Evolutionary conservation across 2,329 filamentous ascomycete species (phyloP), one percentile per base, ranked within the genome.

Genomic region (Neoarthrinium moseri): DNA sequence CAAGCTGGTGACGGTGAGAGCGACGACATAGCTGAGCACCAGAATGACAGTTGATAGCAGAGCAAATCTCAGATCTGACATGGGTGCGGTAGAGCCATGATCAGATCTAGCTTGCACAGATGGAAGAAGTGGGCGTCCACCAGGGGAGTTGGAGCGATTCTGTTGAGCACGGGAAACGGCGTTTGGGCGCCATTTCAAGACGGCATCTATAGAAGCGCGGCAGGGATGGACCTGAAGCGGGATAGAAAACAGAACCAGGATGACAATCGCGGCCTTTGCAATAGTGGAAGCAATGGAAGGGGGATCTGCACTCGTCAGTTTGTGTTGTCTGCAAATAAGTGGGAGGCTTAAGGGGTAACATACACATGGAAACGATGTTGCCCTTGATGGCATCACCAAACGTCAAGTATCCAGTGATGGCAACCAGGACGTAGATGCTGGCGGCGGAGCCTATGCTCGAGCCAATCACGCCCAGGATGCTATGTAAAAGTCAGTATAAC

Each of bases 201-300:
- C 89, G 1, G 94, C 92, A 59, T 97, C 91, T 22, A 97, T 75
- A 13, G 89, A 95, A n/a, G 94, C 94, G 50, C 94, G 84, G 69
- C 94, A 97, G 0, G 94, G 94, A 63, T 99, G 94, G 29, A 96
- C 87, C 67, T 99, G 94, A 1, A 99, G 79, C 1, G 94, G 94
- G 50, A 97, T 92, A 13, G 91, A 96, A 65, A 99, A 97, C 66
- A 95, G 91, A 56, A 99, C 94, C 1, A 99, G 82, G 47, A 97
- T 78, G 29, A 99, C 94, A 53, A 99, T 99, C 37, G 94, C 94
- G 3, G 91, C 89, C 55, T 95, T 92, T 44, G 89, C 94, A 56
- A 99, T 91, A 2, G 92, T 97, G 2, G 91, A 92, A 13, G 87
- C 85, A 34, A 89, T 77, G 1, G 87, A 89, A 2, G 88, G 81